Evolutionary conservation across 2,329 filamentous ascomycete genomes (phyloP).

Genomic region (Diaporthe capsici): DNA sequence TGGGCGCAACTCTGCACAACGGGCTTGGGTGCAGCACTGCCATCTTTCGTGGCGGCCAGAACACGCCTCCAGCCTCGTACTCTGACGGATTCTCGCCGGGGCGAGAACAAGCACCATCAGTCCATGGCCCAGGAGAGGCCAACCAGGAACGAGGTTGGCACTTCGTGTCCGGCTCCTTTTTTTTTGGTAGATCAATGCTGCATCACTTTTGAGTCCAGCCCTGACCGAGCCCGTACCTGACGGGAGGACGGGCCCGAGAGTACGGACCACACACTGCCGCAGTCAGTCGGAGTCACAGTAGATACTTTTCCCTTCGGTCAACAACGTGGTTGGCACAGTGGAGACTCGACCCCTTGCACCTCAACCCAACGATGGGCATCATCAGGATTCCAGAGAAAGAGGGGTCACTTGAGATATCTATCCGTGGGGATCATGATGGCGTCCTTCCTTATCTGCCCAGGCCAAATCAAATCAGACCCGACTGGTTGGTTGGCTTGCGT

Average conservation of each 20-base stretch:
- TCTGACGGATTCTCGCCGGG: not conserved
- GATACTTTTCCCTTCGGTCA: not conserved
- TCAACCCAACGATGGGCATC: not conserved
- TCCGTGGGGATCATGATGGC: conserved; percentile 22
- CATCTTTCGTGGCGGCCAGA: conserved; percentile 8
- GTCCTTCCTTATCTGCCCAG: conserved; percentile 23
- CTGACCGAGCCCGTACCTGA: not conserved
- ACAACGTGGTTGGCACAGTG: conserved; percentile 10
- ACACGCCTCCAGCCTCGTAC: conserved; percentile 24
- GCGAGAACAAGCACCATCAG: not conserved
- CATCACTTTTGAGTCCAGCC: not conserved
- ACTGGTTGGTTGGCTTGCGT: conserved; percentile 4
- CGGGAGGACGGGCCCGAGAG: conserved; percentile 4
- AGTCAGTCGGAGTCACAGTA: not conserved
- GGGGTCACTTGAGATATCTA: conserved; percentile 30
- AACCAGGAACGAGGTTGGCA: not conserved
- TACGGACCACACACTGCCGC: conserved; percentile 14
- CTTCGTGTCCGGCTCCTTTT: not conserved
- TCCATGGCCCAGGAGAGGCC: not conserved
- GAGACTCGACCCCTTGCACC: not conserved
- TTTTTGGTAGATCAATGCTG: not conserved
- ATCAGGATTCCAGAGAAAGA: conserved; percentile 2
- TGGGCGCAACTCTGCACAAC: not conserved
- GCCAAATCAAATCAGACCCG: conserved; percentile 15
- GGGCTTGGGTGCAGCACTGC: not conserved